A percentile compares a stretch with the other conserved stretches of the same genome.
Conservation (phyloP, 805 yeast genomes). For the Yarrowia alimentaria region DNA sequence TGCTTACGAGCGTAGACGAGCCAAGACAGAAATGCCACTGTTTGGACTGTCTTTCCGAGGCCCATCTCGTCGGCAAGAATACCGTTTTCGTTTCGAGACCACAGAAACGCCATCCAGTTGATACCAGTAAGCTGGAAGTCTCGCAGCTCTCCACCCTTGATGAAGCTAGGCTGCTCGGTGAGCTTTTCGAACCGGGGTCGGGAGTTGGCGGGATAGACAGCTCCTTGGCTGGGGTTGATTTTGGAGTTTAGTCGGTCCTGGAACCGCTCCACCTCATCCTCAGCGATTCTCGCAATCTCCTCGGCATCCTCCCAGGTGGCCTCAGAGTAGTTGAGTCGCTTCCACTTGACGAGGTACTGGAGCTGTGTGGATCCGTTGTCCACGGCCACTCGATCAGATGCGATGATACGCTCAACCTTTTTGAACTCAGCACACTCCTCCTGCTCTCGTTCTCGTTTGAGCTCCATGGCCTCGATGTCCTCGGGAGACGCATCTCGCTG, state of each 20-base stretch:
- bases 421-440: conserved; percentile 84
- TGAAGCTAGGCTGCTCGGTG: conserved; percentile 79
- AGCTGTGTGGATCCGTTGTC: conserved; percentile 60
- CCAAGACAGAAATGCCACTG: conserved; percentile 94
- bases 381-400: conserved; percentile 60
- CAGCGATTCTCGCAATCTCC: conserved; percentile 78
- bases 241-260: conserved; percentile 80
- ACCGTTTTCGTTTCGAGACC: conserved; percentile 98
- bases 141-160: conserved; percentile 86
- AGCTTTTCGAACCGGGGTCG: conserved; percentile 91
- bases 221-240: conserved; percentile 77
- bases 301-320: conserved; percentile 96
- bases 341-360: conserved; percentile 90
- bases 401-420: conserved; percentile 85
- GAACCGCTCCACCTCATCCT: conserved; percentile 76
- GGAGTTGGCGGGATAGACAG: conserved; percentile 60
- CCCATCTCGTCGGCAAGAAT: conserved; percentile 99
- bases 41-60: conserved; percentile 95
- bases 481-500: conserved; percentile 85
- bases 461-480: conserved; percentile 89
- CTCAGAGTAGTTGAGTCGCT: conserved; percentile 86
- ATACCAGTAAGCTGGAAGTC: conserved; percentile 98
- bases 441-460: conserved; percentile 78
- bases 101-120: conserved; percentile 98
- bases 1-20: conserved; percentile 91